These are phyloP conservation scores for Termitomyces sp. DNA, from an alignment of 768 basidiomycete species.

Conservation along the genomic window DNA sequence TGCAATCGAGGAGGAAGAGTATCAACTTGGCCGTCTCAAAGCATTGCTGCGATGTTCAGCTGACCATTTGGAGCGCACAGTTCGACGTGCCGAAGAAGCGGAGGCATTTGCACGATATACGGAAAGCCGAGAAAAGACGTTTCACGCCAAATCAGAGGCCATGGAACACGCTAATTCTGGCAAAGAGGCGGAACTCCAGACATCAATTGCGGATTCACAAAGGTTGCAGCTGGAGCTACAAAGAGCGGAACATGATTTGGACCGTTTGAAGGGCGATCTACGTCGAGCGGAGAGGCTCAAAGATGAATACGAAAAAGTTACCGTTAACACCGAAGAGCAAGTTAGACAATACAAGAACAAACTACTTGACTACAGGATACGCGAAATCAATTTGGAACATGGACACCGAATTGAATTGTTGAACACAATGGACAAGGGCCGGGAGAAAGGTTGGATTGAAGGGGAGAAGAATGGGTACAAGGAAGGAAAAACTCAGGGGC, in stretches of 20 bases:
- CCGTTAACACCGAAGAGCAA: conserved; percentile 38
- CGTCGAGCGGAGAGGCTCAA: conserved; percentile 28
- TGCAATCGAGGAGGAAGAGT: conserved; percentile 49
- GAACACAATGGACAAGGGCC: conserved; percentile 40
- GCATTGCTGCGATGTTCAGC: conserved; percentile 45
- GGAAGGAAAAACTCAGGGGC: conserved; percentile 26
- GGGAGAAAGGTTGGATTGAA: conserved; percentile 34
- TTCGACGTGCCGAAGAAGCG: conserved; percentile 49
- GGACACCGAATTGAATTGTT: conserved; percentile 35
- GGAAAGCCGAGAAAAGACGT: conserved; percentile 44
- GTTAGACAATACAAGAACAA: conserved; percentile 39
- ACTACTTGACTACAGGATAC: conserved; percentile 41
- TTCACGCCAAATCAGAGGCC: conserved; percentile 29
- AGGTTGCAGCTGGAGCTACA: conserved; percentile 46
- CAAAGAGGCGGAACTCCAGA: conserved; percentile 24
- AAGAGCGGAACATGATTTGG: conserved; percentile 39
- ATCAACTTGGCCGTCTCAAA: conserved; percentile 53
- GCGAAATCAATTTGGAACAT: conserved; percentile 40
- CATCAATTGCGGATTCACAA: conserved; percentile 37
- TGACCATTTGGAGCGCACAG: conserved; percentile 55
- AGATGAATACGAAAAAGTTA: conserved; percentile 40
- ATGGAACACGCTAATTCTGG: conserved; percentile 41
- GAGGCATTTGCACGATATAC: conserved; percentile 48
- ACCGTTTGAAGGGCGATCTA: conserved; percentile 30
- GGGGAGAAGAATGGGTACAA: conserved; percentile 40